Conservation (phyloP, 768 basidiomycete genomes). For the Chalciporus pseudorubinellus region DNA sequence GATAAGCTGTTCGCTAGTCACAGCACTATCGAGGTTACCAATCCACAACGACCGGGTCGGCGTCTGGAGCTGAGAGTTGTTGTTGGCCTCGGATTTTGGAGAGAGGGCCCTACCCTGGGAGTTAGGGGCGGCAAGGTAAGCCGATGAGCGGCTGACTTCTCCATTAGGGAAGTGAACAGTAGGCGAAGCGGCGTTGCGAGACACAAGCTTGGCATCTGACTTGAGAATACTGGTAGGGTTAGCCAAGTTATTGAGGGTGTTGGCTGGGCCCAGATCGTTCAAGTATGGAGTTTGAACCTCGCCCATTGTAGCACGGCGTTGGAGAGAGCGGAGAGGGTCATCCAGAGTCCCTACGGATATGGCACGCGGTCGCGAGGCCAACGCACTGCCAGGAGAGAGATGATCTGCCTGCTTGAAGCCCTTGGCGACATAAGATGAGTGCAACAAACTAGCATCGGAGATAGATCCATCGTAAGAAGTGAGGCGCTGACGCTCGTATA, state of each 20-base stretch:
- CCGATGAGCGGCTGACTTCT: slow-evolving; percentile 56
- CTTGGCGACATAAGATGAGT: slow-evolving; percentile 63
- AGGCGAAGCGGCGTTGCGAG: slow-evolving; percentile 43
- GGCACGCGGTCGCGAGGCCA: slow-evolving; percentile 64
- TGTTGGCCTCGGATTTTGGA: slow-evolving; percentile 68
- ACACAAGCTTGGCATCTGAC: slow-evolving; percentile 48
- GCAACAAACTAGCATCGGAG: slow-evolving; percentile 49
- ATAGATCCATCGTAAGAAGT: slow-evolving; percentile 58
- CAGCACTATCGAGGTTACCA: slow-evolving; percentile 93
- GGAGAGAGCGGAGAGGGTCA: slow-evolving; percentile 68
- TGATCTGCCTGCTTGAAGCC: slow-evolving; percentile 76
- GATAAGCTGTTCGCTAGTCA: slow-evolving; percentile 92
- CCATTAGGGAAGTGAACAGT: slow-evolving; percentile 72
- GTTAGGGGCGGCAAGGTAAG: slow-evolving; percentile 68
- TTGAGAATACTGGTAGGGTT: slow-evolving; percentile 52
- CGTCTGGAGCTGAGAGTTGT: slow-evolving; percentile 77
- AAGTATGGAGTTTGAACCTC: slow-evolving; percentile 57
- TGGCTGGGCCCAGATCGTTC: slow-evolving; percentile 50
- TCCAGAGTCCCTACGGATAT: slow-evolving; percentile 89
- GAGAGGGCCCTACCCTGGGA: slow-evolving; percentile 75
- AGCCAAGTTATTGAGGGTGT: slow-evolving; percentile 26
- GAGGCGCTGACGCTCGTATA: slow-evolving; percentile 55
- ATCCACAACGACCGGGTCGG: slow-evolving; percentile 98
- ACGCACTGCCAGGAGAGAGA: slow-evolving; percentile 45
- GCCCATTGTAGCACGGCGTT: slow-evolving; percentile 58